Evolutionary conservation across 1,284 basidiomycete species (phyloP).

Genomic region (Malassezia equina): DNA sequence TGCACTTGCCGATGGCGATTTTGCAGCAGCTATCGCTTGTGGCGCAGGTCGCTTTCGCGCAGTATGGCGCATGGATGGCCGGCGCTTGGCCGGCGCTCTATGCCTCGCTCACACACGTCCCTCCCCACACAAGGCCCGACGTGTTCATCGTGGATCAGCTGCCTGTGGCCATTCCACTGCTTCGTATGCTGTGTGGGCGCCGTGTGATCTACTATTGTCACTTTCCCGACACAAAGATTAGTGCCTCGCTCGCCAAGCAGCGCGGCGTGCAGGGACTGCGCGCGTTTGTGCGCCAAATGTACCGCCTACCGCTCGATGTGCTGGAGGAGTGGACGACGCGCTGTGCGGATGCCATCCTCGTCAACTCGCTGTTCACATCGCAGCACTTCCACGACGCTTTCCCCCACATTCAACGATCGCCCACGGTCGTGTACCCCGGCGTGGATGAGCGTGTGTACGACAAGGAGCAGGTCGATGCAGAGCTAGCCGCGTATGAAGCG

Average conservation of each 20-base stretch:
- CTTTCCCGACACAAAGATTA: conserved; percentile 70
- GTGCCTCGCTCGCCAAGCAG: conserved; percentile 51
- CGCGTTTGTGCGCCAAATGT: conserved; percentile 47
- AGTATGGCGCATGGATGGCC: conserved; percentile 42
- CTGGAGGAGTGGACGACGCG: conserved; percentile 81
- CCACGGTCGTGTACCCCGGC: conserved; percentile 78
- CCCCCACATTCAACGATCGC: conserved; percentile 57
- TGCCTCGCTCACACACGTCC: conserved; percentile 21
- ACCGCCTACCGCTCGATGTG: conserved; percentile 79
- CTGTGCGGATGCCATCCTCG: conserved; percentile 77
- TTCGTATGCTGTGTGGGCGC: conserved; percentile 60
- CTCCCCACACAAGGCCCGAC: conserved; percentile 54
- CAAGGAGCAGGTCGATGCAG: conserved; percentile 16
- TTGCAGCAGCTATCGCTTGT: conserved; percentile 70
- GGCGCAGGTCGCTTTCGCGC: conserved; percentile 33
- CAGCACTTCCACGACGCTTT: conserved; percentile 62
- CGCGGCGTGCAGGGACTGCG: conserved; percentile 20
- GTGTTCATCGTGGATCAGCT: conserved; percentile 91
- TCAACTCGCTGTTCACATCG: conserved; percentile 78
- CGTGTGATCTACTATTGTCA: conserved; percentile 94
- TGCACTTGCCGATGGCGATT: conserved; percentile 83
- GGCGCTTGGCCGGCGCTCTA: conserved; percentile 37
- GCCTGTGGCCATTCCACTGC: conserved; percentile 74
- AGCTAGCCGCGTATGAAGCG: conserved; percentile 18
- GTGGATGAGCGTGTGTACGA: conserved; percentile 51